phyloP scores from a whole-genome alignment of 176 grass and related monocot species.

The Poa pratensis region DNA sequence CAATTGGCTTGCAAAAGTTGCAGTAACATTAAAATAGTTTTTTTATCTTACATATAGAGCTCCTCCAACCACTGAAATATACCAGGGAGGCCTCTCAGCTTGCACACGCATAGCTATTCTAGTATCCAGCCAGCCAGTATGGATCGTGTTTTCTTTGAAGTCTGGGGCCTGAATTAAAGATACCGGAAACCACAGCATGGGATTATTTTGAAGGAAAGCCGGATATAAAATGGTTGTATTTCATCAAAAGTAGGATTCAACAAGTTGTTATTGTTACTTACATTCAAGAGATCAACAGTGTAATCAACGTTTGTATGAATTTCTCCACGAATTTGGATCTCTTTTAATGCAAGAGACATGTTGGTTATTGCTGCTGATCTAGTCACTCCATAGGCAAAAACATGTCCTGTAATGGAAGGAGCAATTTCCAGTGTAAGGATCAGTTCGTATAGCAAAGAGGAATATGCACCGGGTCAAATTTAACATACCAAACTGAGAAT shows the following conservation, averaged over 20 bases:
- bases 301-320: constrained; percentile 99
- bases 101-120: constrained; percentile 97
- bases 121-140: constrained; percentile 93
- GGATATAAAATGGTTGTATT: constrained; percentile 20
- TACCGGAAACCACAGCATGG: constrained; percentile 7
- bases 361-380: constrained; percentile 89
- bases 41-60: constrained; percentile 83
- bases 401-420: constrained; percentile 68
- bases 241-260: constrained; percentile 16
- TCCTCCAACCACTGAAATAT: constrained; percentile 93
- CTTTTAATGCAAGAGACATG: constrained; percentile 95
- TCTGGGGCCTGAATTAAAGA: constrained; percentile 64
- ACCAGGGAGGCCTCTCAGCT: constrained; percentile 97
- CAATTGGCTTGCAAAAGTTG: constrained; percentile 14
- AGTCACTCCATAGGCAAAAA: constrained; percentile 93
- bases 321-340: constrained; percentile 97
- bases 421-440: constrained; percentile 15
- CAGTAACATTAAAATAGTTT: neutral
- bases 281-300: constrained; percentile 95
- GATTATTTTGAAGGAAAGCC: constrained; percentile 24
- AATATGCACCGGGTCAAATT: constrained; percentile 17
- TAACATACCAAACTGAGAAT: constrained; percentile 97
- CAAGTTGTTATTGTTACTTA: constrained; percentile 50
- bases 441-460: constrained; percentile 3
- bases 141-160: constrained; percentile 95